Evolutionary conservation across 371 early-diverging fungal genomes (phyloP).

Genomic region (Mucor plumbeus): DNA sequence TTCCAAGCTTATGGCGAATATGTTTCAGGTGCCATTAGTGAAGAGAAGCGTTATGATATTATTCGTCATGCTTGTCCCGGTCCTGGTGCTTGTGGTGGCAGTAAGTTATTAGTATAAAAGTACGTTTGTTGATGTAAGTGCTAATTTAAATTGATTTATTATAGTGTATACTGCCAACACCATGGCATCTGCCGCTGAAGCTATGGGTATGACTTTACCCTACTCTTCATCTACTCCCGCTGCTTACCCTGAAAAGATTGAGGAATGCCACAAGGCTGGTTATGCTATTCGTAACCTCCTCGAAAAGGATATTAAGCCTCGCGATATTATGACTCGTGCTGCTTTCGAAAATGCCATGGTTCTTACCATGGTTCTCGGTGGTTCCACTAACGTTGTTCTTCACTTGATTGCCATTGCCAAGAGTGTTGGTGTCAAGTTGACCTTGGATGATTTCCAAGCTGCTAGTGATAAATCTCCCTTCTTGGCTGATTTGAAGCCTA

Average conservation of each 20-base stretch:
- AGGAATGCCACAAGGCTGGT: constrained; percentile 89
- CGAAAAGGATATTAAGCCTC: constrained; percentile 88
- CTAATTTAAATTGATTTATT: neutral
- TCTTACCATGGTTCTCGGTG: constrained; percentile 91
- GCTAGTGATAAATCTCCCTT: constrained; percentile 89
- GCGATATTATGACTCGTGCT: constrained; percentile 92
- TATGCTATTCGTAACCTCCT: constrained; percentile 83
- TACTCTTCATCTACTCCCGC: constrained; percentile 94
- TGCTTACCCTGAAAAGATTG: constrained; percentile 78
- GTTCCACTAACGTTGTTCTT: constrained; percentile 96
- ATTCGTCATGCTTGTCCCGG: constrained; percentile 94
- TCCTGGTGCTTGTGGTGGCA: constrained; percentile 96
- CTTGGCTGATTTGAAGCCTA: constrained; percentile 95
- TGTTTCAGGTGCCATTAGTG: constrained; percentile 86
- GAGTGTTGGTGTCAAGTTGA: constrained; percentile 78
- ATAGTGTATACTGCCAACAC: constrained; percentile 97
- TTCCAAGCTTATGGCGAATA: constrained; percentile 96
- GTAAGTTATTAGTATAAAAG: constrained; percentile 30
- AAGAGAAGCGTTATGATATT: constrained; percentile 84
- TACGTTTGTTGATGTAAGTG: neutral
- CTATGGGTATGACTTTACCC: constrained; percentile 96
- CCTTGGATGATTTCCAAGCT: constrained; percentile 91
- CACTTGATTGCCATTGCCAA: constrained; percentile 95
- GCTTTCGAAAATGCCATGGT: constrained; percentile 96
- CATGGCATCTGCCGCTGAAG: constrained; percentile 95